These are phyloP conservation scores for Pelargonium cotyledonis DNA, from an alignment of 441 rosid genomes.

Conservation along the genomic window DNA sequence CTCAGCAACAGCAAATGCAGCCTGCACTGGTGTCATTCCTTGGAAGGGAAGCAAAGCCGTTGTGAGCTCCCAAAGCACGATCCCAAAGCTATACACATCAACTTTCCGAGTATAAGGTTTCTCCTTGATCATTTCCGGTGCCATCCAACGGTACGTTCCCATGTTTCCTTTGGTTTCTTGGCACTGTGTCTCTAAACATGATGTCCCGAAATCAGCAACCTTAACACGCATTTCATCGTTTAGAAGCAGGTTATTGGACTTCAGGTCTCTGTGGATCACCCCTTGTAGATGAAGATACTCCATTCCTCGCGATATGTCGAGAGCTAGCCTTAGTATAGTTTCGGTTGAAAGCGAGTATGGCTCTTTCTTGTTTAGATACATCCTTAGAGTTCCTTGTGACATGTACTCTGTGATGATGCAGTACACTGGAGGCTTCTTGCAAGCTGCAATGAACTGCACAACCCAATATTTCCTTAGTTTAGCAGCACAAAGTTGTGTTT, in stretches of 20 bases:
- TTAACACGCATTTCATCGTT: conserved; percentile 93
- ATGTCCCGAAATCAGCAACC: conserved; percentile 94
- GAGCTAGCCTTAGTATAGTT: conserved; percentile 77
- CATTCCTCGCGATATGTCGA: conserved; percentile 97
- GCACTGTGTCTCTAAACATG: conserved; percentile 89
- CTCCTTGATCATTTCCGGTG: conserved; percentile 61
- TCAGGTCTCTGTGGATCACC: conserved; percentile 89
- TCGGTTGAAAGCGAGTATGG: conserved; percentile 85
- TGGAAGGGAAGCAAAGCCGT: conserved; percentile 94
- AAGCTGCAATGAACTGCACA: conserved; percentile 98
- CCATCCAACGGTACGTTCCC: conserved; percentile 64
- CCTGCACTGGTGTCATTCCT: conserved; percentile 98
- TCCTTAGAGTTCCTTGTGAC: conserved; percentile 94
- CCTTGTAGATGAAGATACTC: conserved; percentile 97
- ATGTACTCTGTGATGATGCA: conserved; percentile 96
- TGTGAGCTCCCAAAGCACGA: conserved; percentile 94
- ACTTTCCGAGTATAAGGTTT: conserved; percentile 84
- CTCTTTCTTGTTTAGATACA: conserved; percentile 96
- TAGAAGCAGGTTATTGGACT: conserved; percentile 80
- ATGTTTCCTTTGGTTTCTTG: conserved; percentile 77
- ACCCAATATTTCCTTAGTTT: too few relatives aligned
- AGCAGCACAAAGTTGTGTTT: too few relatives aligned
- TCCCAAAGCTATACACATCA: conserved; percentile 95
- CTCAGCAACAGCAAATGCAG: conserved; percentile 95
- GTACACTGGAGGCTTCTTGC: conserved; percentile 91